Base-by-base conservation (phyloP, 179 eudicot species). In the Drosera spatulata region DNA sequence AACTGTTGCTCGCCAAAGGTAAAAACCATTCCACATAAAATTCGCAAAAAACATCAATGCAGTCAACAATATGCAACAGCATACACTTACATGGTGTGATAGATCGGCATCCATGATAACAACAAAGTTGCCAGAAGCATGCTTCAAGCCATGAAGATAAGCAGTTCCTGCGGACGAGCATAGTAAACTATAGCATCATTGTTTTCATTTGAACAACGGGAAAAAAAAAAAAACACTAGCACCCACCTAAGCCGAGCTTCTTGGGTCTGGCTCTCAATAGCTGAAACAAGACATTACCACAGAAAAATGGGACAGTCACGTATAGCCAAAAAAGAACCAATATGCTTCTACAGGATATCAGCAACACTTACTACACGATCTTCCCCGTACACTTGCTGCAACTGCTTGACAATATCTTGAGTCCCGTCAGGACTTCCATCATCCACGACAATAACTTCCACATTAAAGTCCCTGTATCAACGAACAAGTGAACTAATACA, bases 361-460 rank as follows among this genome's bases (percentile, higher is more conserved):
- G 51, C 8, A 38, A 41, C 39, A 71, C 95, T 79, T 65, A 91
- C 98, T 47, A 91, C 74, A 40, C 80, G 85, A 69, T 81, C 90
- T 76, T 86, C 96, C 46, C 98, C 98, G 51, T 91, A 91, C 13
- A 91, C 82, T 59, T 69, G 69, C 74, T 91, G 96, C 73, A 91
- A 79, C 75, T 84, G 94, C 74, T 84, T 86, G 38, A 91, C 88
- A 14, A 91, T 81, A 61, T 86, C 95, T 78, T 91, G 98, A 65
- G 98, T 91, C 69, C 98, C 95, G 74, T 91, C 98, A 12, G 96
- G 98, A 77, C 96, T 88, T 63, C 98, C 98, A 73, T 91, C 98
- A 82, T 88, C 98, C 53, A 91, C 96, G 46, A 91, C 70, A 46
- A 91, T 82, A 53, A 91, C 73, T 75, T 91, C 96, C 69, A 91